phyloP scores from a whole-genome alignment of 2,329 filamentous ascomycete genomes.

The Acrocalymma vagum region DNA sequence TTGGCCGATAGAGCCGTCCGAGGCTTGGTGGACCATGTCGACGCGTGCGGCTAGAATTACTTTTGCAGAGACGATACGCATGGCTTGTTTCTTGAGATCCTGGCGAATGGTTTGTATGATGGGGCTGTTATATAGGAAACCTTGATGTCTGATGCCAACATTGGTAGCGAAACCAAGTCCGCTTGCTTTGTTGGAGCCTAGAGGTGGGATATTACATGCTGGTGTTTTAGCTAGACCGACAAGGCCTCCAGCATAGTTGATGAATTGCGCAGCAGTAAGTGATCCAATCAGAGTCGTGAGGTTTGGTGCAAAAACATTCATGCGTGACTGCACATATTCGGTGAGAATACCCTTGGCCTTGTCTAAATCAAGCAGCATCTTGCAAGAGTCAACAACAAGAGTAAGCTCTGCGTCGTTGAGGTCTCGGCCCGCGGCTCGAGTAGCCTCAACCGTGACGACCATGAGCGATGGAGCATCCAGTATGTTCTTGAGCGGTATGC shows the following conservation, averaged over 20 bases:
- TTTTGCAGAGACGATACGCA: slow-evolving; percentile 94
- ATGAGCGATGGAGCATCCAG: slow-evolving; percentile 91
- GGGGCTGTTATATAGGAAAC: slow-evolving; percentile 90
- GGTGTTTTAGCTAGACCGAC: slow-evolving; percentile 90
- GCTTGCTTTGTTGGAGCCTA: slow-evolving; percentile 88
- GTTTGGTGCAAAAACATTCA: slow-evolving; percentile 96
- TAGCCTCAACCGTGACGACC: slow-evolving; percentile 95
- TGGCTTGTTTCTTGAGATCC: slow-evolving; percentile 90
- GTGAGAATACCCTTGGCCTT: slow-evolving; percentile 86
- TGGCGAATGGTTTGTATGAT: slow-evolving; percentile 85
- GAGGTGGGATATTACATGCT: slow-evolving; percentile 88
- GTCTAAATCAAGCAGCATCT: slow-evolving; percentile 88
- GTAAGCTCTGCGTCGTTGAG: slow-evolving; percentile 79
- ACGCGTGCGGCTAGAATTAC: slow-evolving; percentile 92
- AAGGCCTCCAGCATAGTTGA: slow-evolving; percentile 91
- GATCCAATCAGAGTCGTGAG: slow-evolving; percentile 90
- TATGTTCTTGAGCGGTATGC: slow-evolving; percentile 77
- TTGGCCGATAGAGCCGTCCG: slow-evolving; percentile 84
- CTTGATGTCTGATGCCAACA: slow-evolving; percentile 87
- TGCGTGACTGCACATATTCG: slow-evolving; percentile 94
- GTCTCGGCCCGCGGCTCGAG: slow-evolving; percentile 82
- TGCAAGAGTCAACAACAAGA: slow-evolving; percentile 78
- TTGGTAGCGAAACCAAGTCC: slow-evolving; percentile 90
- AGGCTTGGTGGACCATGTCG: slow-evolving; percentile 82
- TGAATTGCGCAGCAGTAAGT: slow-evolving; percentile 91